A percentile compares a stretch with the other conserved stretches of the same genome.
Conservation (phyloP, 164 flowering plant species). For the grape (Vitis vinifera) region ASM3070453v1 NC_081811.1:1316001-1316500, state of each 20-base stretch:
- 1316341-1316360: slow-evolving; percentile 75
- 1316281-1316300: slow-evolving; percentile 72
- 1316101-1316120: slow-evolving; percentile 6
- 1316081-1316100: slow-evolving; percentile 16
- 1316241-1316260: slow-evolving; percentile 83
- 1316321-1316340: slow-evolving; percentile 75
- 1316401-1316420: slow-evolving; percentile 72
- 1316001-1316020: not conserved
- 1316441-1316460: not conserved
- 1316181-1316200: slow-evolving; percentile 34
- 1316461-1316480: not conserved
- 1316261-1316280: slow-evolving; percentile 71
- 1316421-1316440: slow-evolving; percentile 85
- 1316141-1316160: not conserved
- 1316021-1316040: not conserved
- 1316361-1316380: slow-evolving; percentile 58
- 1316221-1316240: slow-evolving; percentile 78
- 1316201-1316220: slow-evolving; percentile 45
- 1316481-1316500: too few relatives aligned
- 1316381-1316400: slow-evolving; percentile 91
- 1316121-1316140: slow-evolving; percentile 13
- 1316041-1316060: not conserved
- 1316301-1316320: slow-evolving; percentile 19
- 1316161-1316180: slow-evolving; percentile 2
- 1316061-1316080: slow-evolving; percentile 30